Percentiles rank a stretch among this genome's conserved stretches.
Evolutionary conservation across 495 filamentous ascomycete species (phyloP).

Genomic region (Tuber umbilicatum): DNA sequence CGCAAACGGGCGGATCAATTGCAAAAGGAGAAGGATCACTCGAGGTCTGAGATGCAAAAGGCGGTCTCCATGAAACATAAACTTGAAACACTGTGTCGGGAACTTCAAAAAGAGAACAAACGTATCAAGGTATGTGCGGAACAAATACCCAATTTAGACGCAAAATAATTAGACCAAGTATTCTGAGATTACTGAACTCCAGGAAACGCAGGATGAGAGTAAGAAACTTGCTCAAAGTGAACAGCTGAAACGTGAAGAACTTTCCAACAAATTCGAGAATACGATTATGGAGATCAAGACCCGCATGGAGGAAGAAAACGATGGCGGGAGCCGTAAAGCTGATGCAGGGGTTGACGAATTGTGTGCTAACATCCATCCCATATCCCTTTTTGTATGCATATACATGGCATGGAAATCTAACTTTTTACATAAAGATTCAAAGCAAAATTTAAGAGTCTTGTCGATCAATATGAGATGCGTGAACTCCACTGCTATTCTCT

Average conservation of each 20-base stretch:
- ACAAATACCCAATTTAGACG: background rate
- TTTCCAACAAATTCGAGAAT: slow-evolving; percentile 73
- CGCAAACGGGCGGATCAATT: slow-evolving; percentile 91
- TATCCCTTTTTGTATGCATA: background rate
- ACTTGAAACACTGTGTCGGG: slow-evolving; percentile 86
- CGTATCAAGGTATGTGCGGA: slow-evolving; percentile 69
- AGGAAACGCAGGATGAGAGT: slow-evolving; percentile 68
- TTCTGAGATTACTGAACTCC: slow-evolving; percentile 34
- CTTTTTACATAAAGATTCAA: slow-evolving; percentile 47
- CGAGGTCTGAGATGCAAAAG: slow-evolving; percentile 77
- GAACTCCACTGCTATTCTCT: slow-evolving; percentile 86
- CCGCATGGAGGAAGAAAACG: slow-evolving; percentile 67
- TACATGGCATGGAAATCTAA: slow-evolving; percentile 18
- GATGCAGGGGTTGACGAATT: slow-evolving; percentile 80
- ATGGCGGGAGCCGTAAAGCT: slow-evolving; percentile 58
- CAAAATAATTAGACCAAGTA: slow-evolving; percentile 7
- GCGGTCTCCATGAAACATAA: slow-evolving; percentile 84
- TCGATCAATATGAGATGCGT: slow-evolving; percentile 90
- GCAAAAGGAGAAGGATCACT: slow-evolving; percentile 93
- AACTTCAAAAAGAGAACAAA: slow-evolving; percentile 92
- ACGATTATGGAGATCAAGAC: slow-evolving; percentile 74
- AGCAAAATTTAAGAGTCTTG: slow-evolving; percentile 86
- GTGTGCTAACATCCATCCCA: slow-evolving; percentile 46
- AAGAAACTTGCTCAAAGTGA: slow-evolving; percentile 78
- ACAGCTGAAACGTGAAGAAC: slow-evolving; percentile 68